These are phyloP conservation scores for Magnaporthales sp. DNA, from an alignment of 2,329 filamentous ascomycete genomes.

Conservation along the genomic window DNA sequence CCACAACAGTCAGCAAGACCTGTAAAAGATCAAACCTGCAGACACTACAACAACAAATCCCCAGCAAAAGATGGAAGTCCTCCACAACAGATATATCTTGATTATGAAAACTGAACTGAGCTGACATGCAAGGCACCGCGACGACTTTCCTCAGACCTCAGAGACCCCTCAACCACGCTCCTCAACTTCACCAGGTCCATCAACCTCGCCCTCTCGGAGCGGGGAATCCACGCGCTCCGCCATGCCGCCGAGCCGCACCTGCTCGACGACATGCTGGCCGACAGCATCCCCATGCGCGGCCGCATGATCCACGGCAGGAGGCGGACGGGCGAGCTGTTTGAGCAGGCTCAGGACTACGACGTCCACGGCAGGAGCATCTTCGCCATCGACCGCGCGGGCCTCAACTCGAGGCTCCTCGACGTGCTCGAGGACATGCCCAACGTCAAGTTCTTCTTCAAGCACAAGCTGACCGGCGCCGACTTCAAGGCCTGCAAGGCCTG, in stretches of 20 bases:
- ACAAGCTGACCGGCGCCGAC: slow-evolving; percentile 87
- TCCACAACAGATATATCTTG: no score
- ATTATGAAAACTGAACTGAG: no score
- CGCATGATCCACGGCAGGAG: slow-evolving; percentile 83
- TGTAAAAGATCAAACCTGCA: no score
- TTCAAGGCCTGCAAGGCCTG: slow-evolving; percentile 73
- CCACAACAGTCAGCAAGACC: no score
- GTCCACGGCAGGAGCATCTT: slow-evolving; percentile 75
- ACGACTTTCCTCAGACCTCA: slow-evolving; percentile 55
- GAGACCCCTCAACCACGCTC: slow-evolving; percentile 71
- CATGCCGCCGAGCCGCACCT: slow-evolving; percentile 59
- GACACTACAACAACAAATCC: background rate
- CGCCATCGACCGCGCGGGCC: slow-evolving; percentile 72
- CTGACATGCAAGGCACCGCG: background rate
- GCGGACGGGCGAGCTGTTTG: slow-evolving; percentile 57
- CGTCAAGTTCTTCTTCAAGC: slow-evolving; percentile 84
- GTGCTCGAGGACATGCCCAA: slow-evolving; percentile 77
- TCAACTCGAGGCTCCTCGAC: slow-evolving; percentile 80
- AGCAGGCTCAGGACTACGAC: slow-evolving; percentile 84
- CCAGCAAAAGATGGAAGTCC: no score
- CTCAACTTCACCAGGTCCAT: slow-evolving; percentile 98
- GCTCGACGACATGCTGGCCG: slow-evolving; percentile 62
- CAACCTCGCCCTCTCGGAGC: slow-evolving; percentile 88
- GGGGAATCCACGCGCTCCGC: slow-evolving; percentile 82
- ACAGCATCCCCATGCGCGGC: slow-evolving; percentile 87